Conservation (phyloP, 1,284 basidiomycete genomes). For the Coniferiporia weirii region DNA sequence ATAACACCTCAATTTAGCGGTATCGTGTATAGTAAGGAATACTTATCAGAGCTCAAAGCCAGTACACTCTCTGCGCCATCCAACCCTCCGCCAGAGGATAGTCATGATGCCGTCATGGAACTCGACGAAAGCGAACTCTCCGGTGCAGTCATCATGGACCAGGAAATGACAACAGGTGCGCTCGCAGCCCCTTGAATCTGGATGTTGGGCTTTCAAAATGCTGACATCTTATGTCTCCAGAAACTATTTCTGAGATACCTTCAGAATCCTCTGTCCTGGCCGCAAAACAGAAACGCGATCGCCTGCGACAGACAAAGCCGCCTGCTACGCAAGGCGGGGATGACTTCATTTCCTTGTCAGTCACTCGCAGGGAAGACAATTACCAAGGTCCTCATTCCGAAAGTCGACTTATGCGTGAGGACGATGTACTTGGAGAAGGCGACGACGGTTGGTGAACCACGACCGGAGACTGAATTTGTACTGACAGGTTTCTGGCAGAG, state of each 20-base stretch:
- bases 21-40: slow-evolving; percentile 70
- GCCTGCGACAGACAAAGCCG: slow-evolving; percentile 37
- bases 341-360: slow-evolving; percentile 81
- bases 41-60: slow-evolving; percentile 81
- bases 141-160: slow-evolving; percentile 32
- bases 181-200: not conserved
- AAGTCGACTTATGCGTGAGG: slow-evolving; percentile 83
- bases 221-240: slow-evolving; percentile 17
- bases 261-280: slow-evolving; percentile 71
- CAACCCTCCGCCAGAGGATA: slow-evolving; percentile 30
- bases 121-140: slow-evolving; percentile 39
- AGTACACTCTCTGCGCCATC: slow-evolving; percentile 64
- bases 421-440: slow-evolving; percentile 89
- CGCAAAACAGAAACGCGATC: slow-evolving; percentile 77
- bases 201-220: slow-evolving; percentile 8
- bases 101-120: slow-evolving; percentile 48
- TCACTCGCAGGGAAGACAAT: slow-evolving; percentile 48
- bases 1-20: slow-evolving; percentile 42
- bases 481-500: slow-evolving; percentile 41
- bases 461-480: not conserved
- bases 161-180: slow-evolving; percentile 3
- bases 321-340: slow-evolving; percentile 43
- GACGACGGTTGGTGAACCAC: slow-evolving; percentile 68
- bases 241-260: slow-evolving; percentile 53
- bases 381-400: slow-evolving; percentile 82